These are phyloP conservation scores for Malassezia psittaci DNA, from an alignment of 1,284 basidiomycete species.

Conservation along the genomic window DNA sequence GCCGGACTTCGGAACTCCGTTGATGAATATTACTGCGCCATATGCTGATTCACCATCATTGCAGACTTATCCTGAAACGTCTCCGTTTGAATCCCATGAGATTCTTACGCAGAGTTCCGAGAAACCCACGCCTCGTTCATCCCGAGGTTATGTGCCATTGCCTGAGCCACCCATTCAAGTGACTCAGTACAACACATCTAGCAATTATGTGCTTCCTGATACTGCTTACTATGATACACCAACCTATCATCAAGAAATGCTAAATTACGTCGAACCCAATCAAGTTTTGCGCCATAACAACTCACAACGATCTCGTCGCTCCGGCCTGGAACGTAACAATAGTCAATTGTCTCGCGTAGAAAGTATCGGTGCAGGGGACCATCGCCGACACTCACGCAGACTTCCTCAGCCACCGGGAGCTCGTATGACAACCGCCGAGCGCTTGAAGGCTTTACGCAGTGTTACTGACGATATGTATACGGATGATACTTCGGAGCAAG, in stretches of 20 bases:
- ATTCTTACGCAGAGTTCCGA: neutral
- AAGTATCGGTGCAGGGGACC: conserved; percentile 17
- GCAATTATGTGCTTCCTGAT: neutral
- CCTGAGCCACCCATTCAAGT: conserved; percentile 5
- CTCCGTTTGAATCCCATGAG: conserved; percentile 7
- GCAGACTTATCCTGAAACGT: neutral
- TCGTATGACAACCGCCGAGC: conserved; percentile 11
- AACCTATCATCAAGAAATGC: neutral
- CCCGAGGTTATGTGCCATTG: conserved; percentile 10
- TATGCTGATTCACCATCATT: neutral
- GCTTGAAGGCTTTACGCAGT: conserved; percentile 3
- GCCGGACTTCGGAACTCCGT: neutral
- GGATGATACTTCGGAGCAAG: neutral
- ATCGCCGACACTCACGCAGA: conserved; percentile 8
- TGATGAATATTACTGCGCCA: neutral
- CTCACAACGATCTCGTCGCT: neutral
- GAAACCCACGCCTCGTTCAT: neutral
- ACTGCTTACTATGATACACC: neutral
- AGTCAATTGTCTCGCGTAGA: conserved; percentile 14
- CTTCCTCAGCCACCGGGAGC: neutral
- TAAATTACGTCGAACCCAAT: neutral
- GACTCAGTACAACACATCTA: neutral
- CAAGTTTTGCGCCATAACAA: neutral
- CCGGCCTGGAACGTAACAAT: neutral
- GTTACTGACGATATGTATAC: neutral